Conservation (phyloP, 2,329 filamentous ascomycete genomes). For the Sporothrix dimorphospora region DNA sequence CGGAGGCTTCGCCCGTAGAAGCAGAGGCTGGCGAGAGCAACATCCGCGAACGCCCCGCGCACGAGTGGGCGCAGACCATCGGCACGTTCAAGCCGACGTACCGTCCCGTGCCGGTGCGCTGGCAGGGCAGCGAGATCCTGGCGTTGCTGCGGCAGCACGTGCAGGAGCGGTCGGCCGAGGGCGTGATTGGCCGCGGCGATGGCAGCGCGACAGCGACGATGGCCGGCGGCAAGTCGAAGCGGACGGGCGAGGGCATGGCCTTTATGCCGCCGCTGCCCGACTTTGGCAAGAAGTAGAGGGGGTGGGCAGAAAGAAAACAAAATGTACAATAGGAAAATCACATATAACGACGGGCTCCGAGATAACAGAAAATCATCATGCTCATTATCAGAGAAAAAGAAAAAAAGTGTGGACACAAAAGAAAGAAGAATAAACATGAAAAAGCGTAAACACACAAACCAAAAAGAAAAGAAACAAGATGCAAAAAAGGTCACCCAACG, state of each 20-base stretch:
- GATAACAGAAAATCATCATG: slow-evolving; percentile 31
- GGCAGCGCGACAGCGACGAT: slow-evolving; percentile 35
- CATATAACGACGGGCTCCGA: no score
- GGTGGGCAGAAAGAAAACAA: not conserved
- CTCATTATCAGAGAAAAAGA: slow-evolving; percentile 30
- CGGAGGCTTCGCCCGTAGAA: slow-evolving; percentile 35
- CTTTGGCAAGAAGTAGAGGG: slow-evolving; percentile 3
- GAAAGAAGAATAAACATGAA: slow-evolving; percentile 10
- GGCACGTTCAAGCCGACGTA: slow-evolving; percentile 94
- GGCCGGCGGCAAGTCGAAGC: slow-evolving; percentile 32
- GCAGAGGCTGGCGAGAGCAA: slow-evolving; percentile 32
- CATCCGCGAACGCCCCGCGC: slow-evolving; percentile 49
- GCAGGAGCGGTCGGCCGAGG: slow-evolving; percentile 66
- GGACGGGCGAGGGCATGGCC: slow-evolving; percentile 56
- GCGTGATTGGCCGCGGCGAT: slow-evolving; percentile 41
- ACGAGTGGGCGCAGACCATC: slow-evolving; percentile 96
- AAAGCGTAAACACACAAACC: slow-evolving; percentile 3
- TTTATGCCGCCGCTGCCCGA: slow-evolving; percentile 57
- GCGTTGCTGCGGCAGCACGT: slow-evolving; percentile 80
- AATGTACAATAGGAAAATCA: not conserved
- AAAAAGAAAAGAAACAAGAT: not conserved
- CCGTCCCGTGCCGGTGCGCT: slow-evolving; percentile 82
- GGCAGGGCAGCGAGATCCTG: slow-evolving; percentile 82
- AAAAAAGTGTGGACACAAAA: slow-evolving; percentile 10
- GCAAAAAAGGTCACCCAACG: slow-evolving; percentile 9